Conservation (phyloP, 208 protist genomes). For the Novymonas esmeraldas region DNA sequence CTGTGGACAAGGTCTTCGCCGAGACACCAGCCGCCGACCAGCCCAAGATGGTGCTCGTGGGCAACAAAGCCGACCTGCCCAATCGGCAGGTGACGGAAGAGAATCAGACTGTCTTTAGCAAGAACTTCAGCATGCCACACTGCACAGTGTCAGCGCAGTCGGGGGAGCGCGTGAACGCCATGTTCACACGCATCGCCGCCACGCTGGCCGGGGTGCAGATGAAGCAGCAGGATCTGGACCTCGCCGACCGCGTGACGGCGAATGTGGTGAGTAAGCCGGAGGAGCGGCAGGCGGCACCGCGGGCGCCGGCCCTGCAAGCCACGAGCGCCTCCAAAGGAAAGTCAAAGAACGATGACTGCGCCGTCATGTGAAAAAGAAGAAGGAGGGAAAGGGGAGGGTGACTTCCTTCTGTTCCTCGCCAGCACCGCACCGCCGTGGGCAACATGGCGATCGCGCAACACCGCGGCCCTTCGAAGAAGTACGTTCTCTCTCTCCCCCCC, state of each 20-base stretch:
- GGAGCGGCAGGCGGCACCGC: constrained; percentile 32
- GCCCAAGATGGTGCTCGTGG: constrained; percentile 86
- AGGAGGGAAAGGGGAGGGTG: neutral
- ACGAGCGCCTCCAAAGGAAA: constrained; percentile 19
- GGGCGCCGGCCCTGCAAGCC: constrained; percentile 14
- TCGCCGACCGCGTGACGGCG: constrained; percentile 50
- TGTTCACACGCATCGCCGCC: constrained; percentile 88
- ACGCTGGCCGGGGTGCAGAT: constrained; percentile 82
- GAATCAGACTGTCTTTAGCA: constrained; percentile 74
- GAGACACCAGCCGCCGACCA: constrained; percentile 3
- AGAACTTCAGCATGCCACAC: constrained; percentile 53
- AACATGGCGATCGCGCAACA: too few species aligned
- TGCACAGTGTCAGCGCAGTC: constrained; percentile 92
- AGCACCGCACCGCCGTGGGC: too few species aligned
- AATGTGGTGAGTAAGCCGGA: constrained; percentile 48
- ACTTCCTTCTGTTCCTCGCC: too few species aligned
- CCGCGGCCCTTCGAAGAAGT: too few species aligned
- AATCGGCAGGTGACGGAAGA: constrained; percentile 77
- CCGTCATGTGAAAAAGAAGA: constrained; percentile 40
- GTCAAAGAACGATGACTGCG: constrained; percentile 48
- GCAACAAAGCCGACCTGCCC: constrained; percentile 93
- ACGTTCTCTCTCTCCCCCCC: neutral
- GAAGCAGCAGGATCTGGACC: constrained; percentile 73
- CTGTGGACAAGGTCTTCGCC: constrained; percentile 41
- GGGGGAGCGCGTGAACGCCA: constrained; percentile 85